Percentiles rank a stretch among this genome's conserved stretches.
These are phyloP conservation scores for Globisporangium cystogenes DNA, from an alignment of 352 stramenopile species.

Conservation along the genomic window DNA sequence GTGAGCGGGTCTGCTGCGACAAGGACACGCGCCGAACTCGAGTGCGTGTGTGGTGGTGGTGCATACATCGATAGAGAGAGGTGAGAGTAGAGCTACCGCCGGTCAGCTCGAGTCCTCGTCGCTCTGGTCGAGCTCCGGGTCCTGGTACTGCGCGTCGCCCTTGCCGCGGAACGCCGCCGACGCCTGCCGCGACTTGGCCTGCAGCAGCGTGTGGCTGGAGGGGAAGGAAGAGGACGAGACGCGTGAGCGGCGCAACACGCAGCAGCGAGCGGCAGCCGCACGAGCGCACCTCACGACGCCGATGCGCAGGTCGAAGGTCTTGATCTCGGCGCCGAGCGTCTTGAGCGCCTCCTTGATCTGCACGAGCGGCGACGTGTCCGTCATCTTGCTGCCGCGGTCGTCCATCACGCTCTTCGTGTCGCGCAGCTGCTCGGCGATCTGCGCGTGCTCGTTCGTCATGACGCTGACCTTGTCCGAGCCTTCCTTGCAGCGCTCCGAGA, in stretches of 20 bases:
- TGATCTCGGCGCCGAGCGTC: conserved; percentile 67
- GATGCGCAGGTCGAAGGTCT: conserved; percentile 79
- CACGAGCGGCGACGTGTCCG: conserved; percentile 76
- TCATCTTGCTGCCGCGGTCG: conserved; percentile 81
- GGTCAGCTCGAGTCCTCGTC: conserved; percentile 71
- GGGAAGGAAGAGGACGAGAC: too few species aligned
- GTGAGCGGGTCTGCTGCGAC: too few species aligned
- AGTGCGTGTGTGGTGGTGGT: too few species aligned
- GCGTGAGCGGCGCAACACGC: too few species aligned
- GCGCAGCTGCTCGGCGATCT: conserved; percentile 68
- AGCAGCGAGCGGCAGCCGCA: too few species aligned
- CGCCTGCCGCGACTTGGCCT: conserved; percentile 62
- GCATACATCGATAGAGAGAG: too few species aligned
- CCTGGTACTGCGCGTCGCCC: conserved; percentile 42
- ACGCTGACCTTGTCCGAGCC: conserved; percentile 60
- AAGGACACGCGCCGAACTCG: too few species aligned
- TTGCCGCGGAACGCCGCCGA: conserved; percentile 33
- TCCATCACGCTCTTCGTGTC: conserved; percentile 78
- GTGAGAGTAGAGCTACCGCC: not conserved
- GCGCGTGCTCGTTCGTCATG: conserved; percentile 71
- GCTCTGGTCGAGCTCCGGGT: conserved; percentile 70
- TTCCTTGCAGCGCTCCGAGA: conserved; percentile 64
- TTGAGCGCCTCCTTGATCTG: conserved; percentile 84
- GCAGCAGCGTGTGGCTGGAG: conserved; percentile 64
- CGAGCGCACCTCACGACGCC: conserved; percentile 51